These are phyloP conservation scores for Cytospora mali DNA, from an alignment of 2,329 filamentous ascomycete species.

Conservation along the genomic window DNA sequence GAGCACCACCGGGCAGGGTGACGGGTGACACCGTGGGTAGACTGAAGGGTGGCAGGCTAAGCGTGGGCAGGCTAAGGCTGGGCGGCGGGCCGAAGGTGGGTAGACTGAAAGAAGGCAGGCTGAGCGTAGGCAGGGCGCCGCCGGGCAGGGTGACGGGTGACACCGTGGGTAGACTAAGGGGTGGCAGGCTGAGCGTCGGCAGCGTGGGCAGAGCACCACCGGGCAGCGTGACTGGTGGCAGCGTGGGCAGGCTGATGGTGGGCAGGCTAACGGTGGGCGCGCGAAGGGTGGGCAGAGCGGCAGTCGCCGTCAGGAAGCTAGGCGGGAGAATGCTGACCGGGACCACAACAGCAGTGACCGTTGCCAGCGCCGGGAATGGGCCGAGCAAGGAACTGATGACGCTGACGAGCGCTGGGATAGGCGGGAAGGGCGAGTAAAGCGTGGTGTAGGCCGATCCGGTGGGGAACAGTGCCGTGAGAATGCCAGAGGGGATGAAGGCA, in stretches of 20 bases:
- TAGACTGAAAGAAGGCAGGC: no score
- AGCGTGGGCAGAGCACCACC: no score
- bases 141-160: no score
- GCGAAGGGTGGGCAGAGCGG: background rate
- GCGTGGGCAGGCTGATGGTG: background rate
- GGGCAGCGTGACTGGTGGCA: no score
- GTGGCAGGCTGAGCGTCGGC: no score
- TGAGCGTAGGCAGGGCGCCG: no score
- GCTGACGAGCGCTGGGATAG: background rate
- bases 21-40: no score
- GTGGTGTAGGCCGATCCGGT: constrained; percentile 1
- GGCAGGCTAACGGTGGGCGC: background rate
- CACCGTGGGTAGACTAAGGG: no score
- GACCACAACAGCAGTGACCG: background rate
- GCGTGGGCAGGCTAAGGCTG: background rate
- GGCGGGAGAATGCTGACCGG: background rate
- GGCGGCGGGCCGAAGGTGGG: no score
- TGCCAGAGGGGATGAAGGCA: background rate
- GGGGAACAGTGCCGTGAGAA: background rate
- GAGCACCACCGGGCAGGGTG: no score
- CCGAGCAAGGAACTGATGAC: background rate
- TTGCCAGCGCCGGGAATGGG: background rate
- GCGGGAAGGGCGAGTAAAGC: background rate
- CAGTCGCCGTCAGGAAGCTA: background rate
- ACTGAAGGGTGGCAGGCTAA: no score